phyloP scores from a whole-genome alignment of 2,329 filamentous ascomycete genomes.

The Cephalotrichum gorgonifer region DNA sequence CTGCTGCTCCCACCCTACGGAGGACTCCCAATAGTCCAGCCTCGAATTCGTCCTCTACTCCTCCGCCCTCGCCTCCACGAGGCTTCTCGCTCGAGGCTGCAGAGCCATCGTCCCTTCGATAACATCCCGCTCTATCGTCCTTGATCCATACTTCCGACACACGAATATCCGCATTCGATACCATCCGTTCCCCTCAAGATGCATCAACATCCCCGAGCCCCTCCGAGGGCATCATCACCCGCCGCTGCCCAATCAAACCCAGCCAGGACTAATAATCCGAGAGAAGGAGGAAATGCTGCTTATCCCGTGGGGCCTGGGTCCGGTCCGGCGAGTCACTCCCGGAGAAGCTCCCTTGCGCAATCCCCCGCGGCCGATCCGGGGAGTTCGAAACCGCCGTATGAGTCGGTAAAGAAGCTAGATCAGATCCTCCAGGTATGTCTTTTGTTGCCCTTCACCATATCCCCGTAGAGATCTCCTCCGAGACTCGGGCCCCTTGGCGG shows the following conservation, averaged over 20 bases:
- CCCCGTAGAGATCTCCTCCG: background rate
- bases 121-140: background rate
- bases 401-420: slow-evolving; percentile 71
- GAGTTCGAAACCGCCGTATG: slow-evolving; percentile 43
- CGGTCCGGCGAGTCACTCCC: slow-evolving; percentile 19
- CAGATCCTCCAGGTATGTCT: slow-evolving; percentile 75
- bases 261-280: slow-evolving; percentile 61
- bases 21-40: background rate
- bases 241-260: slow-evolving; percentile 65
- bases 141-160: background rate
- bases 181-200: slow-evolving; percentile 33
- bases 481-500: background rate
- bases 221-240: slow-evolving; percentile 63
- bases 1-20: background rate
- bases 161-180: background rate
- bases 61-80: background rate
- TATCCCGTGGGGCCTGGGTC: slow-evolving; percentile 33
- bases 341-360: slow-evolving; percentile 30
- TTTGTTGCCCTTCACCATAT: background rate
- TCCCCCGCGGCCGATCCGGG: slow-evolving; percentile 35
- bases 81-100: background rate
- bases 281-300: slow-evolving; percentile 41
- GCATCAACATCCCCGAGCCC: slow-evolving; percentile 81
- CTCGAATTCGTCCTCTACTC: background rate
- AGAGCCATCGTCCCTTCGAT: background rate